Base-by-base conservation (phyloP, 768 basidiomycete species). In the Favolaschia claudopus region DNA sequence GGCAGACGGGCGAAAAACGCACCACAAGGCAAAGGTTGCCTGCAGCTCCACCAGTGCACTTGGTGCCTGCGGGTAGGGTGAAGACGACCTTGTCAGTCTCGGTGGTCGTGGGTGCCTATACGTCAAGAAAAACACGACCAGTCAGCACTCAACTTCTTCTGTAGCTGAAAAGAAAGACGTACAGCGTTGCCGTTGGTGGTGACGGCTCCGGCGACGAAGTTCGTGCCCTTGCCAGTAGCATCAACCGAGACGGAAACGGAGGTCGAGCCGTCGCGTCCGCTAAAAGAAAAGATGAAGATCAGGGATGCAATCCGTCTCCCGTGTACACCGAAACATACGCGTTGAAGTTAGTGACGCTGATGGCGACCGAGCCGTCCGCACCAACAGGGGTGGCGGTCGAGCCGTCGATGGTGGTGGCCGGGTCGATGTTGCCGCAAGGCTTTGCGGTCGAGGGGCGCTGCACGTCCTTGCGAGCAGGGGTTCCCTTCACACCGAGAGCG, bases 11-110 rank as follows among this genome's bases (percentile, higher is more conserved):
- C 13, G 31, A 44, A 27, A 53, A 9, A 73, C 78, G 28, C 60
- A 81, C 79, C 37, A 78, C 82, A 54, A 87, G 73, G 69, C 85
- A 87, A 25, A 76, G 73, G 67, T 83, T 75, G 2, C 73, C 70
- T 6, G 70, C 55, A 0, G 69, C 29, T 33, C 85, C 85, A 52
- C 85, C 85, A 13, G 79, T 75, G 69, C 85, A 87, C 50, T 69
- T 78, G 5, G 80, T 83, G 20, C 77, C 79, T 20, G 79, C 69
- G 3, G 85, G 84, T 27, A 87, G 74, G 52, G 74, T 60, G 40
- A 79, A 83, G 0, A 70, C 69, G 46, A 86, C 67, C 55, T 72
- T 67, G 55, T 82, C 73, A 27, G 80, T 75, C 31, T 77, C 76
- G 17, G 69, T 65, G 17, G 29, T 56, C 5, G 55, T 69, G 13